Evolutionary conservation across 83 land plant genomes (phyloP), one percentile per base, ranked within the genome.

Genomic region (Diphasiastrum complanatum): DNA sequence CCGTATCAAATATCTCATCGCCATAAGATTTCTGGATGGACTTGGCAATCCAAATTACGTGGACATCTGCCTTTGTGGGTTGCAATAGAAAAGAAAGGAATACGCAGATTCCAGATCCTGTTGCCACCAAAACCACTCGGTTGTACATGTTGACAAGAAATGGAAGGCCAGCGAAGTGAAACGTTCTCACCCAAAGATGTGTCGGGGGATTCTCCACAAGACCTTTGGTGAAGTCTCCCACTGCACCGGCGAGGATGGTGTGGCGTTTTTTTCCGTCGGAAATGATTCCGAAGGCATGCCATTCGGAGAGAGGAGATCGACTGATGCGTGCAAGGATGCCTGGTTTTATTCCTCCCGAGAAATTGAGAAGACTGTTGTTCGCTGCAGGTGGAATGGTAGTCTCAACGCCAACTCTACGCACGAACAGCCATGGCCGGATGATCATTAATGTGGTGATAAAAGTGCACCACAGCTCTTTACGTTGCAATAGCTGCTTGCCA

Each of bases 271-370:
- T 61, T 6, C 72, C 75, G 56, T 80, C 79, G 2, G 81, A 83
- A 2, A 80, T 76, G 29, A 79, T 79, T 1, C 86, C 83, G 40
- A 83, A 79, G 3, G 83, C 81, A 19, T 83, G 86, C 86, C 86
- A 83, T 8, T 79, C 86, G 1, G 78, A 76, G 1, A 83, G 51
- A 0, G 86, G 86, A 0, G 76, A 74, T 5, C 79, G 75, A 43
- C 76, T 72, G 1, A 83, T 81, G 20, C 84, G 41, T 4, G 73
- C 78, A 4, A 83, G 55, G 0, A 81, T 29, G 0, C 81, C 79
- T 0, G 77, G 61, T 50, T 79, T 45, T 1, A 80, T 51, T 29
- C 84, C 86, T 0, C 78, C 78, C 0, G 55, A 4, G 54, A 77
- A 80, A 16, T 76, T 81, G 35, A 83, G 77, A 11, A 81, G 38